Percentiles rank a stretch among this genome's conserved stretches.
phyloP scores from a whole-genome alignment of 2,329 filamentous ascomycete genomes.

The Fusarium chuoi region DNA sequence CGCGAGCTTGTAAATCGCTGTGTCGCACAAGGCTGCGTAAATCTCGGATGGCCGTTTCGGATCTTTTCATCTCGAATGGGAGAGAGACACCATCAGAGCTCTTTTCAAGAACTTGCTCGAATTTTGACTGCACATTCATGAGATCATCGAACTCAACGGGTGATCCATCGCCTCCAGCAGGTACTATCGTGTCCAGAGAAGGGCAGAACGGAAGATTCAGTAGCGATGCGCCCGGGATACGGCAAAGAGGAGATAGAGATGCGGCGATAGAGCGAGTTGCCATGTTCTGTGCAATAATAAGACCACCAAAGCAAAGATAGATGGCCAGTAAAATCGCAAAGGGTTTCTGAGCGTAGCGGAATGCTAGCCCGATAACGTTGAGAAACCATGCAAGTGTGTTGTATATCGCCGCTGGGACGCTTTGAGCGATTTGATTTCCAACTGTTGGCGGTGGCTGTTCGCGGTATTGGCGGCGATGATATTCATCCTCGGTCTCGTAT shows the following conservation, averaged over 20 bases:
- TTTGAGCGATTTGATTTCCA: constrained; percentile 48
- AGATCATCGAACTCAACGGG: constrained; percentile 77
- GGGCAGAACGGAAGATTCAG: constrained; percentile 74
- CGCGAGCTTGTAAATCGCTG: constrained; percentile 72
- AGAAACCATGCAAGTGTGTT: constrained; percentile 60
- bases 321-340: constrained; percentile 70
- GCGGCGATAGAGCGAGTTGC: constrained; percentile 68
- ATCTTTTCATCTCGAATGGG: constrained; percentile 82
- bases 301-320: constrained; percentile 68
- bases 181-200: constrained; percentile 42
- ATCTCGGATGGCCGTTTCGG: constrained; percentile 79
- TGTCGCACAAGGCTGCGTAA: constrained; percentile 77
- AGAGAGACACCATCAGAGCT: constrained; percentile 73
- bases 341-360: constrained; percentile 72
- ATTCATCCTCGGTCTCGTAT: constrained; percentile 30
- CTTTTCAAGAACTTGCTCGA: constrained; percentile 79
- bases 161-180: constrained; percentile 23
- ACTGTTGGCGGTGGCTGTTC: constrained; percentile 31
- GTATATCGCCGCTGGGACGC: constrained; percentile 53
- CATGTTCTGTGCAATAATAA: constrained; percentile 70
- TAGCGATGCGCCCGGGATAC: constrained; percentile 71
- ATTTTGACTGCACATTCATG: constrained; percentile 78
- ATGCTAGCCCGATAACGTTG: constrained; percentile 67
- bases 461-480: constrained; percentile 19
- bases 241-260: constrained; percentile 75